These are phyloP conservation scores for Mycena rosella DNA, from an alignment of 768 basidiomycete genomes.

Conservation along the genomic window DNA sequence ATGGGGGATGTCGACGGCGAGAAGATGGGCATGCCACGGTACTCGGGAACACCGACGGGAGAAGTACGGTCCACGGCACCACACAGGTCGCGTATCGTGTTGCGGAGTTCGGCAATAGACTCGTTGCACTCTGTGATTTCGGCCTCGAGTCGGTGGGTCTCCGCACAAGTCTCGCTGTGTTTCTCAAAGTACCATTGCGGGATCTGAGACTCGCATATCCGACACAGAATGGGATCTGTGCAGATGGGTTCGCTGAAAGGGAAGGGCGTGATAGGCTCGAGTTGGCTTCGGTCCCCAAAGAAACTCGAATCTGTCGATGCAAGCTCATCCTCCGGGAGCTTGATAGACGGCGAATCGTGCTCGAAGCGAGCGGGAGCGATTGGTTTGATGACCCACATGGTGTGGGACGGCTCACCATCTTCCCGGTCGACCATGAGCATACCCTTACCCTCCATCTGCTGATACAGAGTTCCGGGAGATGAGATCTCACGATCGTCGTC, in stretches of 20 bases:
- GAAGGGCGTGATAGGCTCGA: conserved; percentile 75
- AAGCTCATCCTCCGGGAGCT: conserved; percentile 65
- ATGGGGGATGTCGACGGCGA: conserved; percentile 78
- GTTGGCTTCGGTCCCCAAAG: conserved; percentile 48
- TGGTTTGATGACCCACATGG: conserved; percentile 98
- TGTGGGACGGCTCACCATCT: conserved; percentile 89
- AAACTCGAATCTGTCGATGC: conserved; percentile 56
- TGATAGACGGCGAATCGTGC: conserved; percentile 71
- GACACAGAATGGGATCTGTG: conserved; percentile 88
- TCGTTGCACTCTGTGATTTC: conserved; percentile 97
- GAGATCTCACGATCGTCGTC: conserved; percentile 67
- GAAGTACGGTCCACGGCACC: conserved; percentile 82
- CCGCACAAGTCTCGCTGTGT: conserved; percentile 98
- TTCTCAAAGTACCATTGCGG: conserved; percentile 99
- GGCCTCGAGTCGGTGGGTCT: conserved; percentile 95
- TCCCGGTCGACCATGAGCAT: conserved; percentile 98
- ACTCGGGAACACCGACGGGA: conserved; percentile 77
- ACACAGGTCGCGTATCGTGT: conserved; percentile 84
- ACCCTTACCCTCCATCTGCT: conserved; percentile 96
- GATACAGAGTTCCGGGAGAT: conserved; percentile 68
- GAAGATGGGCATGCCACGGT: conserved; percentile 90
- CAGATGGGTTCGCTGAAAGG: conserved; percentile 84
- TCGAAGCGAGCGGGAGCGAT: conserved; percentile 78
- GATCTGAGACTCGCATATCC: conserved; percentile 96
- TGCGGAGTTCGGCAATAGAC: conserved; percentile 86